Evolutionary conservation across 305 asterid species (phyloP), one percentile per base, ranked within the genome.

Genomic region (Coffea humblotiana): DNA sequence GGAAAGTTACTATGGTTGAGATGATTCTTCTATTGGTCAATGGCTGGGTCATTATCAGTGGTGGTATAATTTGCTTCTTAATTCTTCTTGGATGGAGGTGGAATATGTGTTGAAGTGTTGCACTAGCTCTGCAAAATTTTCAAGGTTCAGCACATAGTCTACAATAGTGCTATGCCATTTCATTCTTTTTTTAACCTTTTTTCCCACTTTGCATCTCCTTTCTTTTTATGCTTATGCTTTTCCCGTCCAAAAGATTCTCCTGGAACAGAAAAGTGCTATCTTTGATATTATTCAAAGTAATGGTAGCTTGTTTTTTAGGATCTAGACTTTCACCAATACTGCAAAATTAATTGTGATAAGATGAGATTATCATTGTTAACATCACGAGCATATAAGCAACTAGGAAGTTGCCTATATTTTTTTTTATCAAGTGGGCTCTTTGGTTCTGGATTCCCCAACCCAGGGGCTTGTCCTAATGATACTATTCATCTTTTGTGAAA

Each of bases 171-270:
- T 68, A 45, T 45, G 54, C 71, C 74, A 79, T 83, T 71, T 80
- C 63, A 58, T 47, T 47, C 40, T 79, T 48, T 45, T n/a, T 83
- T 56, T 70, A 82, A 61, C 27, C 6, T 25, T 58, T 29, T 52
- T 29, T 23, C 43, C 58, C 76, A 79, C 86, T 80, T 80, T 72
- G 83, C 83, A 83, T 80, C 79, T 80, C 65, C 83, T 72, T 80
- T 78, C 54, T 60, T 74, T 58, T 49, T 75, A 72, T 74, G 79
- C 68, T 75, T 32, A 14, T 68, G 63, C 49, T 69, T 77, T 80
- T 80, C 61, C 72, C 72, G 74, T 43, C 58, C 54, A 71, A 67
- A 72, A 72, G 69, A 77, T 77, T 79, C 79, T 80, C 37, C 32
- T 51, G 54, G 40, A 68, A 60, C 16, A 74, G 75, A 67, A 69